A percentile compares a stretch with the other conserved stretches of the same genome.
phyloP scores from a whole-genome alignment of 108 stramenopile genomes.

The Pseudonitzschia multiseries region DNA sequence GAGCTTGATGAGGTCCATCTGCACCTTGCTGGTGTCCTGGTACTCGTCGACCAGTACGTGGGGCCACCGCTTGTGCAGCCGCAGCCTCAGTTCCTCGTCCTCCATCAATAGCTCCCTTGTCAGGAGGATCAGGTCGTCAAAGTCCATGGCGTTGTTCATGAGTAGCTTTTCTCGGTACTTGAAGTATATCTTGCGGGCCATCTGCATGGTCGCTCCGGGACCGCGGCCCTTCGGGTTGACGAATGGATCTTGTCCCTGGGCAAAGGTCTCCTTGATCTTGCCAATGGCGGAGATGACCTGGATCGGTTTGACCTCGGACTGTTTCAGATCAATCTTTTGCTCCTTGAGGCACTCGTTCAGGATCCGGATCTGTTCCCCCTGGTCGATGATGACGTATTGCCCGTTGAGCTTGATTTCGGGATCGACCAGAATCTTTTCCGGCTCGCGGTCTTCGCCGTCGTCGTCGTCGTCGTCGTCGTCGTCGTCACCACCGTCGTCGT shows the following conservation, averaged over 20 bases:
- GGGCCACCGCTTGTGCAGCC: slow-evolving; percentile 61
- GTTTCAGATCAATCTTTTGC: slow-evolving; percentile 42
- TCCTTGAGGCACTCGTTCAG: slow-evolving; percentile 62
- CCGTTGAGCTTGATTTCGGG: slow-evolving; percentile 43
- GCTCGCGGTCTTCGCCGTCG: not conserved
- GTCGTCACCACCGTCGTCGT: not conserved
- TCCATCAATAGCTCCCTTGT: slow-evolving; percentile 64
- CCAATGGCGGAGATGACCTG: slow-evolving; percentile 64
- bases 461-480: not conserved
- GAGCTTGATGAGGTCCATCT: slow-evolving; percentile 74
- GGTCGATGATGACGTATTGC: slow-evolving; percentile 72
- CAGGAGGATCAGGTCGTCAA: slow-evolving; percentile 89
- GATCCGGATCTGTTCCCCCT: slow-evolving; percentile 64
- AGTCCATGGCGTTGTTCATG: slow-evolving; percentile 80
- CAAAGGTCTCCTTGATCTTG: slow-evolving; percentile 26
- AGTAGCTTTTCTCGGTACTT: slow-evolving; percentile 67
- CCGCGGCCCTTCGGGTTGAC: slow-evolving; percentile 20
- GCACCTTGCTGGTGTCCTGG: slow-evolving; percentile 76
- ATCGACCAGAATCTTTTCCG: not conserved
- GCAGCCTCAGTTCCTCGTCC: slow-evolving; percentile 44
- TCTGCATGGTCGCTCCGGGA: slow-evolving; percentile 30
- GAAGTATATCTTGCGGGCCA: slow-evolving; percentile 55
- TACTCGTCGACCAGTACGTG: slow-evolving; percentile 89
- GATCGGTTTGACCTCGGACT: slow-evolving; percentile 48
- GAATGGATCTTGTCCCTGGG: slow-evolving; percentile 40